These are phyloP conservation scores for Microcyclosporella mali DNA, from an alignment of 2,329 filamentous ascomycete species.

Conservation along the genomic window DNA sequence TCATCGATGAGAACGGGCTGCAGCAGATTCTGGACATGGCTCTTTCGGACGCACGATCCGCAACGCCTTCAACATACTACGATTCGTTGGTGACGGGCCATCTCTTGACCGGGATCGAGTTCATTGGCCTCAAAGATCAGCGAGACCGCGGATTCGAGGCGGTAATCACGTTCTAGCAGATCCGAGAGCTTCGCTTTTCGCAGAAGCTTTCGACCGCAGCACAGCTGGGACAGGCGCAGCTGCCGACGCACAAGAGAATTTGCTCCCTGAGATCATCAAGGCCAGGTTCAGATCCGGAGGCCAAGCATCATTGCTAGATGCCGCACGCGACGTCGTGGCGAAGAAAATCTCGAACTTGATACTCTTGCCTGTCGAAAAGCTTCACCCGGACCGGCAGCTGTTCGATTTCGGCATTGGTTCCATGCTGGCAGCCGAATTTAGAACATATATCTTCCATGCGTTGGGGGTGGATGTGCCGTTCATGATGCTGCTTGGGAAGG, in stretches of 20 bases:
- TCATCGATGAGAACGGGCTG: constrained; percentile 1
- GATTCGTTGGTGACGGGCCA: not conserved
- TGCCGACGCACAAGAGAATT: too few relatives aligned
- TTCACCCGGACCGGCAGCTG: not conserved
- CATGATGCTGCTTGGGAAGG: not conserved
- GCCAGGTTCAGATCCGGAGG: too few relatives aligned
- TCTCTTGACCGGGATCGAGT: not conserved
- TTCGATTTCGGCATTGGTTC: not conserved
- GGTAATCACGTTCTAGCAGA: not conserved
- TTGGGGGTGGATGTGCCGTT: constrained; percentile 1
- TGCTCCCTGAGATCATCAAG: too few relatives aligned
- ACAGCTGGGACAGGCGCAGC: too few relatives aligned
- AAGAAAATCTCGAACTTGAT: too few relatives aligned
- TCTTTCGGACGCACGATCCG: not conserved
- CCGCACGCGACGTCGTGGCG: too few relatives aligned
- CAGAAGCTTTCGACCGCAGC: not conserved
- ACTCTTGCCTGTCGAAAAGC: too few relatives aligned
- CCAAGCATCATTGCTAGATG: too few relatives aligned
- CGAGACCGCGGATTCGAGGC: not conserved
- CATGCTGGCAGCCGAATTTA: constrained; percentile 1
- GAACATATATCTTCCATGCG: not conserved
- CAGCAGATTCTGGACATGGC: not conserved
- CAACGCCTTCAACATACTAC: not conserved
- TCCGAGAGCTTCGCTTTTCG: not conserved
- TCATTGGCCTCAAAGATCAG: not conserved